Percentiles rank a stretch among this genome's conserved stretches.
phyloP scores from a whole-genome alignment of 768 basidiomycete species.

The Boletus eberwhitei region DNA sequence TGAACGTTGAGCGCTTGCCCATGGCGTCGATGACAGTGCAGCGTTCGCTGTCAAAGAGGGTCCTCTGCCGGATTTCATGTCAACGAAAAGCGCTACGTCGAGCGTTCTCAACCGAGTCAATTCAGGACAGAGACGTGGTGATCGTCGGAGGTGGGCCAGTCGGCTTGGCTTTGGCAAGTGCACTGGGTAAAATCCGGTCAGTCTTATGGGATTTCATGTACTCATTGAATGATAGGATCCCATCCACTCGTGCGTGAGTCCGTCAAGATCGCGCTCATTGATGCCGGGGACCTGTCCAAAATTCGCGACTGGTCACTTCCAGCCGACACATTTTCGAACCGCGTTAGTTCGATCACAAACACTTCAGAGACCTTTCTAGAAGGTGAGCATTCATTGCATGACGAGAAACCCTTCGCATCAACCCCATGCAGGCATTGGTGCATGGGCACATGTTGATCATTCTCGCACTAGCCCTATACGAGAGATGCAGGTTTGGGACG shows the following conservation, averaged over 20 bases:
- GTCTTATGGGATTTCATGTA: background rate
- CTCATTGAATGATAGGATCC: conserved; percentile 42
- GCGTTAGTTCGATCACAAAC: conserved; percentile 84
- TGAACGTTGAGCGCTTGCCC: background rate
- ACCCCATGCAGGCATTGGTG: conserved; percentile 61
- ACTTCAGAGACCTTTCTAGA: conserved; percentile 63
- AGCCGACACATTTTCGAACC: conserved; percentile 64
- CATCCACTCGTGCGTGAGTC: conserved; percentile 48
- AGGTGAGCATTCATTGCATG: conserved; percentile 38
- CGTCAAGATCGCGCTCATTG: conserved; percentile 69
- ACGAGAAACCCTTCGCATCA: background rate
- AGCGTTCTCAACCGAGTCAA: conserved; percentile 16
- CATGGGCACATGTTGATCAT: conserved; percentile 76
- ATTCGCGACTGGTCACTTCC: conserved; percentile 63
- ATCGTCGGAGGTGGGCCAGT: conserved; percentile 94
- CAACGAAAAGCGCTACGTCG: conserved; percentile 6
- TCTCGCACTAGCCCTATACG: conserved; percentile 68
- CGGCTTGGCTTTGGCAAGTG: conserved; percentile 85
- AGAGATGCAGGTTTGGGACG: conserved; percentile 97
- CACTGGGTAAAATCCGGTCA: conserved; percentile 57
- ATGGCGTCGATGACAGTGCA: conserved; percentile 8
- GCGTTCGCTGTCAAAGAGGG: conserved; percentile 5
- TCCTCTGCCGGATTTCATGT: conserved; percentile 1
- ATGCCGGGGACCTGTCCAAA: conserved; percentile 73
- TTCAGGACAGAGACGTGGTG: conserved; percentile 75